Conservation (phyloP, 106 monocot genomes). For the Agapanthus africanus region DNA sequence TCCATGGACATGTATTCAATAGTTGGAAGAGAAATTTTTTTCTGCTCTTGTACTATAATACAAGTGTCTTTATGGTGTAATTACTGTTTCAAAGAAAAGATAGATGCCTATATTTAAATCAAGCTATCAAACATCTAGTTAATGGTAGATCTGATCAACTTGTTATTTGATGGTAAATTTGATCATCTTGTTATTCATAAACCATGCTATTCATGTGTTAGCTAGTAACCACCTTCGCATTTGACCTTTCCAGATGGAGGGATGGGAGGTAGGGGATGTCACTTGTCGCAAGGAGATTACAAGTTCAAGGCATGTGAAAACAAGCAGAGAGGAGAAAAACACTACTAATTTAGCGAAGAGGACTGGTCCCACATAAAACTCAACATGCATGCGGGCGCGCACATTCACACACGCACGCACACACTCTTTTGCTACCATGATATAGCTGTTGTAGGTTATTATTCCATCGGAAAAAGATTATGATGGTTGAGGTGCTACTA, state of each 20-base stretch:
- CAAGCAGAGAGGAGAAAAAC: too few species aligned
- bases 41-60: background rate
- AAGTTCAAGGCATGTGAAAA: too few species aligned
- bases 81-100: background rate
- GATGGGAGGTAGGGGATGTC: too few species aligned
- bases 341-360: too few species aligned
- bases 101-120: background rate
- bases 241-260: too few species aligned
- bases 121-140: background rate
- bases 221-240: too few species aligned
- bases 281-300: too few species aligned
- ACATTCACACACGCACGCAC: too few species aligned
- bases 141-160: background rate
- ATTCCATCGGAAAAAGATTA: background rate
- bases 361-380: too few species aligned
- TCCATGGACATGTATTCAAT: background rate
- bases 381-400: too few species aligned
- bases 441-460: background rate
- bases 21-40: background rate
- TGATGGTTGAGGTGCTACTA: background rate
- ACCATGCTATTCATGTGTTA: background rate
- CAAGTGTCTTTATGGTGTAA: background rate
- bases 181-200: background rate
- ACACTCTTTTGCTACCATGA: background rate
- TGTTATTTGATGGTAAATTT: background rate